phyloP scores from a whole-genome alignment of 371 early-diverging fungal genomes.

The Fennellomyces sp. region DNA sequence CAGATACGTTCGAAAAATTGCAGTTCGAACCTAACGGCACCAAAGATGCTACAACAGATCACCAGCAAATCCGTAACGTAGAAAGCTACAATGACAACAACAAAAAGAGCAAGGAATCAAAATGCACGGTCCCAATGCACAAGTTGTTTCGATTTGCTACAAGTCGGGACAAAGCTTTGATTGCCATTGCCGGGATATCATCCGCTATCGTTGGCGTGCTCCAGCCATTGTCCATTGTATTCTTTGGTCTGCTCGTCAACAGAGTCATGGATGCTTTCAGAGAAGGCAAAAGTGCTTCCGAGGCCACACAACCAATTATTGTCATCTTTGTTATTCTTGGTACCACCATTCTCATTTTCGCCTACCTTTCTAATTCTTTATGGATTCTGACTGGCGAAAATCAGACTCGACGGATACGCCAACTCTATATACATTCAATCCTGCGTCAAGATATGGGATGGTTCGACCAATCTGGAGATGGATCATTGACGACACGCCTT shows the following conservation, averaged over 20 bases:
- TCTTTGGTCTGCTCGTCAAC: constrained; percentile 41
- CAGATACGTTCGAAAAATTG: no score
- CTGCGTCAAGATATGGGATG: no score
- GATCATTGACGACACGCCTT: constrained; percentile 68
- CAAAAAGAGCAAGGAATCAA: constrained; percentile 33
- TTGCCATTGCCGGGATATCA: constrained; percentile 21
- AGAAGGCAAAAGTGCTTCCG: not conserved
- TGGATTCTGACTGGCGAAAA: constrained; percentile 25
- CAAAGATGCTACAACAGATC: not conserved
- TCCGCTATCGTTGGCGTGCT: constrained; percentile 34
- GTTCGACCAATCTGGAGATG: no score
- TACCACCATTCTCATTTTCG: constrained; percentile 16
- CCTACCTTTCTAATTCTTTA: constrained; percentile 18
- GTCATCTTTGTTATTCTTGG: constrained; percentile 22
- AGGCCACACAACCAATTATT: constrained; percentile 18
- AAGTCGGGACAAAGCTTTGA: constrained; percentile 19
- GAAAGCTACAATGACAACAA: constrained; percentile 16
- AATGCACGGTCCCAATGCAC: constrained; percentile 10
- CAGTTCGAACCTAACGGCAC: no score
- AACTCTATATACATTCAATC: no score
- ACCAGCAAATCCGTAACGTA: not conserved
- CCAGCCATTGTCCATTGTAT: constrained; percentile 40
- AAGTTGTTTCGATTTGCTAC: constrained; percentile 9
- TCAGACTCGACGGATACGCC: no score
- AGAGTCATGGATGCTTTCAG: constrained; percentile 5